Evolutionary conservation across 257 asterid species (phyloP).

Genomic region (Coffea eugenioides): DNA sequence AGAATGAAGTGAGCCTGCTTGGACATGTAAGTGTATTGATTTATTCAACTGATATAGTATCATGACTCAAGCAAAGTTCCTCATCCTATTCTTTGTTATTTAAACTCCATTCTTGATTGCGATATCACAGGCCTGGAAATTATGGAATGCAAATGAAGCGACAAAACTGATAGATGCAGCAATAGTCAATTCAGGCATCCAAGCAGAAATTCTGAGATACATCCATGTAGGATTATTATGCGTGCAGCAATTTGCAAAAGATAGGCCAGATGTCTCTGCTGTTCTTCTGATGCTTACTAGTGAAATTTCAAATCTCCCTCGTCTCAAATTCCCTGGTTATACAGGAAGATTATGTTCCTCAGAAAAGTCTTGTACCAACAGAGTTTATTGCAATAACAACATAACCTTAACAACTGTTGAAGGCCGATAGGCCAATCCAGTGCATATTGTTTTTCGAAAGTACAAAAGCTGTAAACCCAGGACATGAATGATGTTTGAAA

Average conservation of each 20-base stretch:
- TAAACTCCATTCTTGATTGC: background rate
- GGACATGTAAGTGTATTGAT: slow-evolving; percentile 45
- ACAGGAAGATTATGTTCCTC: slow-evolving; percentile 19
- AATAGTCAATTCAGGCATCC: slow-evolving; percentile 21
- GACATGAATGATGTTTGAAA: too few relatives aligned
- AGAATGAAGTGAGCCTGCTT: slow-evolving; percentile 43
- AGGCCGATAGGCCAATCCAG: slow-evolving; percentile 57
- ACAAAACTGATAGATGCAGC: slow-evolving; percentile 37
- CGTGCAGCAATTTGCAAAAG: too few relatives aligned
- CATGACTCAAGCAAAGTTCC: too few relatives aligned
- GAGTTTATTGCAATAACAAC: slow-evolving; percentile 33
- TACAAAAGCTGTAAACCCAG: too few relatives aligned
- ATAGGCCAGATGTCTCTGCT: slow-evolving; percentile 7
- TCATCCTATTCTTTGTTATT: too few relatives aligned
- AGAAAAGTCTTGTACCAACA: slow-evolving; percentile 8
- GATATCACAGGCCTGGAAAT: slow-evolving; percentile 44
- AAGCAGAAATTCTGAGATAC: slow-evolving; percentile 42
- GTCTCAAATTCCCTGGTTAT: slow-evolving; percentile 45
- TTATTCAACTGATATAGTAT: background rate
- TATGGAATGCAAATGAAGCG: slow-evolving; percentile 43
- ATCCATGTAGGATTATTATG: slow-evolving; percentile 23
- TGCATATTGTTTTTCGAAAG: slow-evolving; percentile 3
- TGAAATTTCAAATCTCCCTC: slow-evolving; percentile 47
- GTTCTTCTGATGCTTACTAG: slow-evolving; percentile 54
- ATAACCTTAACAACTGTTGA: slow-evolving; percentile 34